phyloP scores from a whole-genome alignment of 108 stramenopile species.

The Cyclotella distinguenda region DNA sequence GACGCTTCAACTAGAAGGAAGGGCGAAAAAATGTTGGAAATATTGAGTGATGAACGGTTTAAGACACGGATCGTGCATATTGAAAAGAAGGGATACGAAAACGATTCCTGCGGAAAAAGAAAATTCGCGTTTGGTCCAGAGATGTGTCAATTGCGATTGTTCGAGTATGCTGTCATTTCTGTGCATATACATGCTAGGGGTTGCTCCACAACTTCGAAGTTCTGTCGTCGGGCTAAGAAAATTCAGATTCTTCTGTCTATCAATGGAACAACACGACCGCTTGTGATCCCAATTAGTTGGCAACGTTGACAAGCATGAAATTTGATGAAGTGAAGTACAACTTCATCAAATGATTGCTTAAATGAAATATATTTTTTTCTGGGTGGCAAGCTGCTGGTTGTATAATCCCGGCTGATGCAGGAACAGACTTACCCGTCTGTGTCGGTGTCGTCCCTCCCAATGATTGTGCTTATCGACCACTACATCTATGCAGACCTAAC shows the following conservation, averaged over 20 bases:
- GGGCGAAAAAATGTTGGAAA: conserved; percentile 71
- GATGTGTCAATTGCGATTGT: conserved; percentile 56
- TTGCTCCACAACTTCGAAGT: conserved; percentile 75
- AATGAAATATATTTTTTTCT: too few species aligned
- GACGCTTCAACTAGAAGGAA: conserved; percentile 81
- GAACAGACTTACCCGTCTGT: too few species aligned
- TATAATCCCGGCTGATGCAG: too few species aligned
- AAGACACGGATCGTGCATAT: conserved; percentile 46
- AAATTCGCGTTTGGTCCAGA: conserved; percentile 37
- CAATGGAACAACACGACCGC: conserved; percentile 68
- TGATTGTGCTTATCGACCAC: too few species aligned
- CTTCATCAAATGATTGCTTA: too few species aligned
- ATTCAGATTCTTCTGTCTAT: conserved; percentile 64
- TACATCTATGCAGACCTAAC: too few species aligned
- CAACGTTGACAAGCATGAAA: not conserved
- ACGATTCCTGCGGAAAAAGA: conserved; percentile 6
- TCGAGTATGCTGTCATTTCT: conserved; percentile 65
- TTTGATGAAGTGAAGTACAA: too few species aligned
- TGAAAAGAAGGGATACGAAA: conserved; percentile 24
- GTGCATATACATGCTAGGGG: conserved; percentile 69
- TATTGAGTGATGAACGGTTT: conserved; percentile 73
- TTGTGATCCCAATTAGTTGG: conserved; percentile 67
- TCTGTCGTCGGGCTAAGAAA: conserved; percentile 68
- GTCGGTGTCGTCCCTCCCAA: too few species aligned
- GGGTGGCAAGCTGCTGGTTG: too few species aligned